Base-by-base conservation (phyloP, 2,329 filamentous ascomycete species). In the Colletotrichum higginsianum region DNA sequence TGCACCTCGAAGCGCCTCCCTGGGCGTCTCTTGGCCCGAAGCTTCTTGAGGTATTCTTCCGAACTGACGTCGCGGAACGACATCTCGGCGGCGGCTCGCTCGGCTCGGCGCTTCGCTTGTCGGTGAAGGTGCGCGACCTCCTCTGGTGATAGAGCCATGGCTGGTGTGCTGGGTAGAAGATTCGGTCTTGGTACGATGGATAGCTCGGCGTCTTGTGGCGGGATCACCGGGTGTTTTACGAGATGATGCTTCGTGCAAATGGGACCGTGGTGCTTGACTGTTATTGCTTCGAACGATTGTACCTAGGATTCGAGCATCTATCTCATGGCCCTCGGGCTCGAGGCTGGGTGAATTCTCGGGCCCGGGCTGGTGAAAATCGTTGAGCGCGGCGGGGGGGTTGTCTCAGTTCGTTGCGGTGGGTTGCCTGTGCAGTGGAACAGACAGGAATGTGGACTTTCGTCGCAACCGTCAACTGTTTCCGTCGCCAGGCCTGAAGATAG, bases 51-150 rank as follows among this genome's bases (percentile, higher is more conserved):
- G 6, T 72, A 72, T 1, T 72, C 69, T 23, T 72, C 69, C 9
- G 69, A 72, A 47, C 40, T 68, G 47, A 72, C 65, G 13, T 60
- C 38, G 21, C 60, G 52, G 15, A 69, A 72, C 5, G 65, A 63
- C 65, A 72, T 68, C n/a, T 68, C 66, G 44, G 60, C 65, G 3
- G 69, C 69, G 46, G 69, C 69, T 21, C 69, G 58, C 44, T 72
- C 69, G 60, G 69, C 69, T 13, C 69, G 47, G 21, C 69, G 69
- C 46, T 46, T 56, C 15, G 66, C 69, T 35, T 69, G 69, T 40
- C 69, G 66, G 11, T 72, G 58, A 30, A 72, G 58, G 46, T 72
- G 52, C 35, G 65, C 40, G 18, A 35, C 11, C 40, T 72, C 56
- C 6, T 72, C 65, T n/a, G 58, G 30, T 38, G 65, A 63, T 7